phyloP scores from a whole-genome alignment of 768 basidiomycete genomes.

The Guyanaporus albipodus region DNA sequence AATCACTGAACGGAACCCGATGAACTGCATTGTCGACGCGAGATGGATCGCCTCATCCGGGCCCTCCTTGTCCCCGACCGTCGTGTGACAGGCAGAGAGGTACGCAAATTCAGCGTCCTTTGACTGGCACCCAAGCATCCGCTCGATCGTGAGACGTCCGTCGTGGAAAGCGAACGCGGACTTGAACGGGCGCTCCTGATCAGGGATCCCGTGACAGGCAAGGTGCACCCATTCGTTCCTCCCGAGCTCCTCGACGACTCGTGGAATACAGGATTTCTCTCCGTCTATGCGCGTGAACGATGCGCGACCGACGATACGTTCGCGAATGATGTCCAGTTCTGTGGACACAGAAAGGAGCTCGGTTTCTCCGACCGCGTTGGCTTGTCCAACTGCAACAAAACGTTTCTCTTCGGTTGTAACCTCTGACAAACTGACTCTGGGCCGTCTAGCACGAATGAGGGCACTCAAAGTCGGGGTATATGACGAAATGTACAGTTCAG shows the following conservation, averaged over 20 bases:
- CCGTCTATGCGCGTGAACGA: conserved; percentile 1
- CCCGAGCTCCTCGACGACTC: neutral
- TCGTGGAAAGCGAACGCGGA: conserved; percentile 12
- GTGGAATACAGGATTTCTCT: neutral
- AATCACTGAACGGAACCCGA: neutral
- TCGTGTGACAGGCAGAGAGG: conserved; percentile 20
- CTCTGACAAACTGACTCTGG: neutral
- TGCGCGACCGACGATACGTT: neutral
- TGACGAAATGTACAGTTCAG: conserved; percentile 13
- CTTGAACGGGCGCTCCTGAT: conserved; percentile 12
- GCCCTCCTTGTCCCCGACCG: conserved; percentile 8
- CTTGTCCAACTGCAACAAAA: conserved; percentile 2
- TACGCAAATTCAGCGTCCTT: conserved; percentile 14
- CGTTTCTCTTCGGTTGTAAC: neutral
- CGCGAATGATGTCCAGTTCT: neutral
- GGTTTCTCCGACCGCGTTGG: neutral
- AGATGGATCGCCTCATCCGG: conserved; percentile 3
- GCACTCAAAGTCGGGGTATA: conserved; percentile 13
- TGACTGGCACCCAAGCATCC: conserved; percentile 4
- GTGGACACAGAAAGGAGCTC: conserved; percentile 1
- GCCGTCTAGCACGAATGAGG: conserved; percentile 2
- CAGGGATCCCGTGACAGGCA: conserved; percentile 23
- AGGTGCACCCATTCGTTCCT: conserved; percentile 22
- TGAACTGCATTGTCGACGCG: neutral
- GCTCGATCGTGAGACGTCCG: conserved; percentile 5